A percentile compares a stretch with the other conserved stretches of the same genome.
These are phyloP conservation scores for Drechmeria coniospora DNA, from an alignment of 2,329 filamentous ascomycete genomes.

Conservation along the genomic window DNA sequence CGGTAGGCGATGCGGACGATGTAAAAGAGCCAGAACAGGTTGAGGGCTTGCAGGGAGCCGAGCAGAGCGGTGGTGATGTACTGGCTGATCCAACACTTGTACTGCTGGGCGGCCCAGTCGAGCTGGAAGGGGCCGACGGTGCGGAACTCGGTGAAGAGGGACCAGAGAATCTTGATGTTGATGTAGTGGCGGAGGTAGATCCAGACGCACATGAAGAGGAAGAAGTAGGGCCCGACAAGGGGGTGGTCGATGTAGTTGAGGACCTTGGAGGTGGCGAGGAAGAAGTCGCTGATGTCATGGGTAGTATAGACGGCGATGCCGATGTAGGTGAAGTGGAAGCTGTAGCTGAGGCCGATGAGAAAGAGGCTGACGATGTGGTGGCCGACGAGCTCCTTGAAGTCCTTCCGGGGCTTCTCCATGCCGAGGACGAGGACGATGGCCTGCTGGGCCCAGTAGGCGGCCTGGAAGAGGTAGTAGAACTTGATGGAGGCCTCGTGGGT, in stretches of 20 bases:
- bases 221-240: constrained; percentile 73
- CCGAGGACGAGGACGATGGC: constrained; percentile 74
- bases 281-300: constrained; percentile 89
- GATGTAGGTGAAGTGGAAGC: constrained; percentile 95
- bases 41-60: constrained; percentile 54
- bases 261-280: constrained; percentile 82
- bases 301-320: constrained; percentile 87
- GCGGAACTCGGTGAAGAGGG: constrained; percentile 59
- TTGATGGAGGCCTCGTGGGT: constrained; percentile 73
- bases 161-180: constrained; percentile 63
- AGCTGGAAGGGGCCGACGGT: constrained; percentile 61
- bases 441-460: constrained; percentile 91
- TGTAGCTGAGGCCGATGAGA: constrained; percentile 75
- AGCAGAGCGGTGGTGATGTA: constrained; percentile 52
- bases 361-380: constrained; percentile 83
- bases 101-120: constrained; percentile 62
- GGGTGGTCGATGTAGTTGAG: constrained; percentile 78
- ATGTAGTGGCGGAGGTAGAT: constrained; percentile 80
- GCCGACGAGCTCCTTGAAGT: constrained; percentile 83
- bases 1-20: constrained; percentile 62
- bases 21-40: constrained; percentile 69
- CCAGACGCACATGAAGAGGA: constrained; percentile 68
- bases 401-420: constrained; percentile 85
- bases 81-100: constrained; percentile 59
- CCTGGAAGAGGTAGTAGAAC: constrained; percentile 90